Base-by-base conservation (phyloP, 2,329 filamentous ascomycete species). In the Phaeosphaeria sp. region DNA sequence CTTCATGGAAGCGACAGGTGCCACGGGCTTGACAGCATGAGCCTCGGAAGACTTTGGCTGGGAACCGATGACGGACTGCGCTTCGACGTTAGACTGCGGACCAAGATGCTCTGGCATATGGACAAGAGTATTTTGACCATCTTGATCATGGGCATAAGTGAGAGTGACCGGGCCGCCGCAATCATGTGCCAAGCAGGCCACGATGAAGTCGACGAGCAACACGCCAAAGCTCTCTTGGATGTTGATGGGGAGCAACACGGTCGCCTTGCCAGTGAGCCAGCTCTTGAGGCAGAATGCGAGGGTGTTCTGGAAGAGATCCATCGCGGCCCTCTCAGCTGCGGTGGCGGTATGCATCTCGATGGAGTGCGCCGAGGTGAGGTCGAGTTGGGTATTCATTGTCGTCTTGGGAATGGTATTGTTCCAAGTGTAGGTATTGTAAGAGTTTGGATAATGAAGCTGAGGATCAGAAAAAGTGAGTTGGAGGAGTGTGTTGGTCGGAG, bases 161-260 rank as follows among this genome's bases (percentile, higher is more conserved):
- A 64, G 56, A 22, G 50, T 36, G 21, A 58, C 50, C 22, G 54
- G 46, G 42, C 53, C 51, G 2, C 56, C 59, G 18, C 59, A 48
- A 13, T 52, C 42, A 43, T 51, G 22, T 9, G 20, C 44, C 39
- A 61, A 24, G 21, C 43, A 49, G 54, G 48, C 44, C 25, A 55
- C n/a, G 48, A 63, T 59, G 39, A 54, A 60, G 6, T 46, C 21
- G 22, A 60, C 21, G 42, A 57, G 52, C 27, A 55, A 39, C n/a
- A 55, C 45, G 33, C 59, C 59, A n/a, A 59, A 64, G 21, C 54
- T 51, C 24, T 56, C 59, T 39, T 56, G 56, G 15, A 64, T 49
- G 27, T 64, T 59, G 49, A 40, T 24, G 25, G 51, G 42, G 13
- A 64, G 56, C 17, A 55, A 17, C 3, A 64, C 51, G 2, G 45